Percentiles rank a stretch among this genome's conserved stretches.
Conservation (phyloP, 140 eudicot species). For the Oenanthe javanica region DNA sequence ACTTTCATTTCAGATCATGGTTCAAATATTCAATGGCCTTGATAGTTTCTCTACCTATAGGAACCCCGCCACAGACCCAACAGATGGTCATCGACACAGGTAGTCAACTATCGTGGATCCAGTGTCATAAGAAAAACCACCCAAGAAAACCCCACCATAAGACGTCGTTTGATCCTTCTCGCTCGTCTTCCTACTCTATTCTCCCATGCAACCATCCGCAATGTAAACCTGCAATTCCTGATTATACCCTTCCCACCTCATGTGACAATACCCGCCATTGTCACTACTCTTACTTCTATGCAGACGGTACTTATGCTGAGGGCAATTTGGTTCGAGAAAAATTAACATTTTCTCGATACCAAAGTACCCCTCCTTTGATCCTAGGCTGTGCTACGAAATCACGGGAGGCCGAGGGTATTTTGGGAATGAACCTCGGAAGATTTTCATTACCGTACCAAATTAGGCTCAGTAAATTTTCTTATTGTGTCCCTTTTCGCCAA, state of each 20-base stretch:
- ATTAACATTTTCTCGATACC: slow-evolving; percentile 42
- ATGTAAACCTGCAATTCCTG: slow-evolving; percentile 74
- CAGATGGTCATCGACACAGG: slow-evolving; percentile 86
- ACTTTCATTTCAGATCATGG: slow-evolving; percentile 17
- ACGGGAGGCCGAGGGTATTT: slow-evolving; percentile 61
- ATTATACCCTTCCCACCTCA: slow-evolving; percentile 71
- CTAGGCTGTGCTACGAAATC: slow-evolving; percentile 66
- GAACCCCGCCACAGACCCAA: slow-evolving; percentile 86
- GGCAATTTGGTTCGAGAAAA: slow-evolving; percentile 74
- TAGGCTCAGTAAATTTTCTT: slow-evolving; percentile 51
- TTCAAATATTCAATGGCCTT: slow-evolving; percentile 77
- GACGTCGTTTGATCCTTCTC: slow-evolving; percentile 64
- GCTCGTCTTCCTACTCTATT: slow-evolving; percentile 69
- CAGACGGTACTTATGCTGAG: slow-evolving; percentile 88
- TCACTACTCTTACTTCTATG: slow-evolving; percentile 80
- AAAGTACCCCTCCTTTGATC: slow-evolving; percentile 65
- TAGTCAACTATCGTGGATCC: slow-evolving; percentile 87
- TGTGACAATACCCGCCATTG: slow-evolving; percentile 75
- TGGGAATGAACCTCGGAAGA: slow-evolving; percentile 85
- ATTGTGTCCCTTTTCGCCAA: slow-evolving; percentile 57
- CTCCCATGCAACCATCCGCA: slow-evolving; percentile 71
- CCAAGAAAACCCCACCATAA: slow-evolving; percentile 20
- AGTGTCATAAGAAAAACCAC: slow-evolving; percentile 52
- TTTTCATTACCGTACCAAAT: slow-evolving; percentile 67
- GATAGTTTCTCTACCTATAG: slow-evolving; percentile 61